Conservation (phyloP, 495 filamentous ascomycete genomes). For the Rostrohypoxylon terebratum region DNA sequence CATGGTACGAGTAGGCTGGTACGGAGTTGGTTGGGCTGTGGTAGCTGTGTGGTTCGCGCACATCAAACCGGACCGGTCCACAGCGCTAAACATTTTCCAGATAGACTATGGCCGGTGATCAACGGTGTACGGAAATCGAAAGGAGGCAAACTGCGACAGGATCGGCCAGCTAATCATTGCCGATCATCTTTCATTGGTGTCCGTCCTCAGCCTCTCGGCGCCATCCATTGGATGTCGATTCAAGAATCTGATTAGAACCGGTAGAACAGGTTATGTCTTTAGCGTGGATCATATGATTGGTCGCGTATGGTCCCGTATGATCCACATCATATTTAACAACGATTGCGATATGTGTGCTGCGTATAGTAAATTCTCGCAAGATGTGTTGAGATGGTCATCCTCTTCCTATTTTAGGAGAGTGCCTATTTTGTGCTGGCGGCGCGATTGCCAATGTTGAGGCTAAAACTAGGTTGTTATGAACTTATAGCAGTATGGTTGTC, state of each 20-base stretch:
- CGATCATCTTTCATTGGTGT: conserved; percentile 31
- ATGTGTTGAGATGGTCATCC: background rate
- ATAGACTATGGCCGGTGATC: conserved; percentile 27
- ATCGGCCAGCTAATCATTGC: conserved; percentile 37
- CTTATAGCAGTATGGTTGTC: too few relatives aligned
- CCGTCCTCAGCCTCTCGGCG: conserved; percentile 26
- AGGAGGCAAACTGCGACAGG: conserved; percentile 32
- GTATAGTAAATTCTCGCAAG: background rate
- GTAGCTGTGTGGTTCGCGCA: conserved; percentile 16
- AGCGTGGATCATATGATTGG: background rate
- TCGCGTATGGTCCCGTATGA: background rate
- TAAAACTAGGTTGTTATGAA: too few relatives aligned
- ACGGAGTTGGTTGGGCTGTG: conserved; percentile 22
- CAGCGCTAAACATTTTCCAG: conserved; percentile 15
- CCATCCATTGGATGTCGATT: conserved; percentile 2
- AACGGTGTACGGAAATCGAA: conserved; percentile 29
- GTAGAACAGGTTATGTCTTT: background rate
- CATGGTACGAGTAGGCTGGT: background rate
- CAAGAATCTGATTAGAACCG: background rate
- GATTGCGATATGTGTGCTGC: conserved; percentile 1
- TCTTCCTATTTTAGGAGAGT: background rate
- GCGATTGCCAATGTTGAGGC: background rate
- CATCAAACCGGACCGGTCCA: conserved; percentile 44
- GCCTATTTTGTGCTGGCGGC: background rate
- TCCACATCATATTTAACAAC: background rate